Evolutionary conservation across 75 land plant genomes (phyloP), one percentile per base, ranked within the genome.

Genomic region (Sequoia sempervirens): DNA sequence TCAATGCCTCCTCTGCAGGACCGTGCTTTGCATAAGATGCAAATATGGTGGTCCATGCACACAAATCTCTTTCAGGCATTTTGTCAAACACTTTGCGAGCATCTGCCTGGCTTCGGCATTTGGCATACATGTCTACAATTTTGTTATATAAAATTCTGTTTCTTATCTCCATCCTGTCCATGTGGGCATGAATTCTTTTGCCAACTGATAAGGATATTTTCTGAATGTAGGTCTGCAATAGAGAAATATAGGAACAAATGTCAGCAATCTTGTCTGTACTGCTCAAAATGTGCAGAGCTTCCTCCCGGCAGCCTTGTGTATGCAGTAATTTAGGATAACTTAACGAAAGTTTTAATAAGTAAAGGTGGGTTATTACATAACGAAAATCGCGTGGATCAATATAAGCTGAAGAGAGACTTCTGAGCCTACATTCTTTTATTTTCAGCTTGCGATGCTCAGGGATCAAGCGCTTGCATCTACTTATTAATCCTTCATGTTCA

Each of bases 41-140:
- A 53, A 83, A 26, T 50, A 83, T 83, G 9, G 79, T 36, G 8
- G 40, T 83, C 84, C 84, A 83, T 36, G 41, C 79, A 41, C 69
- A 76, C 80, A 70, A 80, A 76, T 83, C 72, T 40, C 82, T 74
- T 9, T 73, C 41, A 40, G 84, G 79, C 84, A 83, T 83, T 43
- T 83, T 6, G 45, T 70, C 47, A 83, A 83, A 83, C 30, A 83
- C 30, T 41, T 83, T 41, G 15, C 79, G 78, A 32, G 84, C 79
- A 70, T 70, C 47, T 26, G 15, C 73, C 73, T 30, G 32, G 14
- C 36, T 70, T 70, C 3, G 36, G 36, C 73, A 70, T 6, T 70
- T 70, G 13, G 73, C 73, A 70, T 70, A 70, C 73, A 70, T 41
- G 50, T 41, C n/a, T 1, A 41, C 80, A 78, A 41, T 11, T 43